Conservation (phyloP, 495 filamentous ascomycete species). For the Trypethelium eluteriae region DNA sequence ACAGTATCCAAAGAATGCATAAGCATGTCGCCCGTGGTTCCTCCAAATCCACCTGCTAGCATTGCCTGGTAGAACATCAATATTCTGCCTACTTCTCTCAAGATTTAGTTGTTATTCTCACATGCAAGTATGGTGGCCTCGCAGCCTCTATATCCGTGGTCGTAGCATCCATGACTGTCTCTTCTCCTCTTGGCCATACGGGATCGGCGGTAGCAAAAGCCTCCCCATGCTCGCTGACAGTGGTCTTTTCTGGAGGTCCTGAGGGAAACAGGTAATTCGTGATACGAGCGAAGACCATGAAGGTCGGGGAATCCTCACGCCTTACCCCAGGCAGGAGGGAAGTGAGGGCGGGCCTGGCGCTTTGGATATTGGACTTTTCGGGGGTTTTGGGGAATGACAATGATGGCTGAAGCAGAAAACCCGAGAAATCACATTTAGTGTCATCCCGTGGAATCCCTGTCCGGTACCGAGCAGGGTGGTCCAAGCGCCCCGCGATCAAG, state of each 20-base stretch:
- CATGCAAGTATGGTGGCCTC: constrained; percentile 31
- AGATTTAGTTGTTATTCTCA: constrained; percentile 14
- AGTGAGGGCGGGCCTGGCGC: neutral
- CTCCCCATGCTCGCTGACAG: constrained; percentile 31
- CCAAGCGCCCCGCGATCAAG: neutral
- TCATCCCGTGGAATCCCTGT: no score
- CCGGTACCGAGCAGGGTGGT: neutral
- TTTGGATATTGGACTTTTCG: neutral
- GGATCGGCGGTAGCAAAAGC: constrained; percentile 14
- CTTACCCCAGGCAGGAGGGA: constrained; percentile 13
- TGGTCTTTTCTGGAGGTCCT: constrained; percentile 15
- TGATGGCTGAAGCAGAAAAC: neutral
- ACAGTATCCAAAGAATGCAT: constrained; percentile 99
- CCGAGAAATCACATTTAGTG: neutral
- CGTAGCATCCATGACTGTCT: constrained; percentile 16
- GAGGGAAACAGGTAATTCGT: constrained; percentile 30
- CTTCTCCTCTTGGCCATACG: neutral
- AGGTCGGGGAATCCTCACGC: constrained; percentile 16
- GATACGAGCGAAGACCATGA: constrained; percentile 35
- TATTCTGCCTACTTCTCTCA: neutral
- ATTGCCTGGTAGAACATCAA: constrained; percentile 57
- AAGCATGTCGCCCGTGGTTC: constrained; percentile 87
- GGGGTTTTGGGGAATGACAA: no score
- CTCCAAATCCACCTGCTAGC: constrained; percentile 86
- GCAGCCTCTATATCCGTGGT: constrained; percentile 26